These are phyloP conservation scores for Xylaria sp. DNA, from an alignment of 2,329 filamentous ascomycete genomes.

Conservation along the genomic window DNA sequence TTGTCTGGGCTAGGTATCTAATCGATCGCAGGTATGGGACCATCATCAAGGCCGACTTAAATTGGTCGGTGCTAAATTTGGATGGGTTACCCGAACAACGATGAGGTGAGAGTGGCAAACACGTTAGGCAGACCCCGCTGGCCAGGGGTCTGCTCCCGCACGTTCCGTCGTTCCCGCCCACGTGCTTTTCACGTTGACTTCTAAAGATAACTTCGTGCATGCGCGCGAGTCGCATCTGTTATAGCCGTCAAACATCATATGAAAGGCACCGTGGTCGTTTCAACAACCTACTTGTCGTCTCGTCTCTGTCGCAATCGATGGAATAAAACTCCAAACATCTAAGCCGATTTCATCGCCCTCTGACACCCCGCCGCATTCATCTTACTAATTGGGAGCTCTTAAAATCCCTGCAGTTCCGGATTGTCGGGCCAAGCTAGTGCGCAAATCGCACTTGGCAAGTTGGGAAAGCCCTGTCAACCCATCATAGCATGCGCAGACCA, in stretches of 20 bases:
- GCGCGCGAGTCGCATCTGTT: neutral
- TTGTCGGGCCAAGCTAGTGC: conserved; percentile 7
- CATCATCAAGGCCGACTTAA: neutral
- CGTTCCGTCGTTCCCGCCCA: neutral
- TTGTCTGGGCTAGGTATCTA: neutral
- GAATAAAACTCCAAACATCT: neutral
- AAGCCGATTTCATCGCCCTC: neutral
- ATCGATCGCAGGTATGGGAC: neutral
- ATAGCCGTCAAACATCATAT: no score
- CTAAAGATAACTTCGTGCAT: no score
- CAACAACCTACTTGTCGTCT: neutral
- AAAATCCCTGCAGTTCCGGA: conserved; percentile 1
- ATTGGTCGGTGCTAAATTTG: neutral
- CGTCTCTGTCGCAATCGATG: neutral
- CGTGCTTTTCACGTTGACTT: neutral
- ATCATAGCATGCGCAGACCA: neutral
- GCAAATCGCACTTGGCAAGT: neutral
- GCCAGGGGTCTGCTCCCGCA: neutral
- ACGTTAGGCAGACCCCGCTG: neutral
- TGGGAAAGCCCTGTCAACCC: neutral
- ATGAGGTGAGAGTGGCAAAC: neutral
- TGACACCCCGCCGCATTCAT: neutral
- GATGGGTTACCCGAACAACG: neutral
- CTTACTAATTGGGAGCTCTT: conserved; percentile 5
- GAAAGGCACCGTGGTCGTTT: neutral